Base-by-base conservation (phyloP, 2,329 filamentous ascomycete genomes). In the Thelonectria rubi region DNA sequence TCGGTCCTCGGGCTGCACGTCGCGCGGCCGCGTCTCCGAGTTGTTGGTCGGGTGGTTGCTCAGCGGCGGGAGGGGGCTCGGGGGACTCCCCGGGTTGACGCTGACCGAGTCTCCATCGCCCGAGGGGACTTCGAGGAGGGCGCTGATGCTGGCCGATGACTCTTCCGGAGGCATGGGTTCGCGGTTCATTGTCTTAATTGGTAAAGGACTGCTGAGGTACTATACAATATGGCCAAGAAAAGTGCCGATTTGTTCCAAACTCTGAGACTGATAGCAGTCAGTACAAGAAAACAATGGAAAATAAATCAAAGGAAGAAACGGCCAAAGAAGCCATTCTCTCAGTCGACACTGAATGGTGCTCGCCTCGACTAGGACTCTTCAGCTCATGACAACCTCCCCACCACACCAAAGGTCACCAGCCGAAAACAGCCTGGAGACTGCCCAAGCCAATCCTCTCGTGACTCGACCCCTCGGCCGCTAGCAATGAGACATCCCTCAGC, bases 21-120 rank as follows among this genome's bases (percentile, higher is more conserved):
- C 32, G n/a, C 43, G 20, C 42, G 50, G 18, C 15, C 32, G 18
- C 15, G 32, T n/a, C 12, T 60, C 24, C 14, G 50, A 55, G 15
- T 54, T 65, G 14, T 61, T 58, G 11, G 57, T 62, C 0, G 65
- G 60, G 17, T 67, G 63, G 18, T 68, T 64, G 51, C 63, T 64
- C 10, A 72, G 51, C 2, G 68, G 63, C 10, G 64, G 65, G 0
- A 69, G 50, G 12, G 70, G 72, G 24, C 60, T 67, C 0, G 63
- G 72, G 0, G 71, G 71, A 26, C 71, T 73, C 0, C 69, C 72
- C 40, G 70, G 69, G 4, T 73, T 73, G 55, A 72, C 72, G 8
- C 58, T 65, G 60, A 72, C 51, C 7, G 72, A 74, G 55, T 73
- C 72, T 9, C 56, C 61, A 42, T 74, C 71, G 43, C 67, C 64